A percentile compares a stretch with the other conserved stretches of the same genome.
These are phyloP conservation scores for Colletotrichum sp. DNA, from an alignment of 2,329 filamentous ascomycete species.

Conservation along the genomic window DNA sequence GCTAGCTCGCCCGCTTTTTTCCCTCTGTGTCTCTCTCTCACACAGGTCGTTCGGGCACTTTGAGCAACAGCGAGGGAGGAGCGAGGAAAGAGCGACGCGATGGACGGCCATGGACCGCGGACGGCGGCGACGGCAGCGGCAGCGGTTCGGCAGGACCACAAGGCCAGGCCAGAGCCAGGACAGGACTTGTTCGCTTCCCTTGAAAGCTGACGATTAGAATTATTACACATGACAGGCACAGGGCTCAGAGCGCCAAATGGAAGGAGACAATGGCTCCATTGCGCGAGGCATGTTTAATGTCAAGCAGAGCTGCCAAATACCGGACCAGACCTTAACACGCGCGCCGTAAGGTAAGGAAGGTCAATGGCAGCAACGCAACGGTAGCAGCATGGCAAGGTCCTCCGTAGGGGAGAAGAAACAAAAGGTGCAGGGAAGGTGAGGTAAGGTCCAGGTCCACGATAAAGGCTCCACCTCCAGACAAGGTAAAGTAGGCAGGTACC, in stretches of 20 bases:
- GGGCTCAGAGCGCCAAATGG: background rate
- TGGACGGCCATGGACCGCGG: background rate
- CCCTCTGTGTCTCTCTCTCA: background rate
- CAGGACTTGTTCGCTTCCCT: background rate
- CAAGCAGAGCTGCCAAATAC: background rate
- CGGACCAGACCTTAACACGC: background rate
- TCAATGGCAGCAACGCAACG: background rate
- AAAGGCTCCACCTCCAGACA: background rate
- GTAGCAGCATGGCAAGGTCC: background rate
- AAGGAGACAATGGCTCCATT: background rate
- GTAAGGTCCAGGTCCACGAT: slow-evolving; percentile 1
- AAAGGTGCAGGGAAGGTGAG: slow-evolving; percentile 13
- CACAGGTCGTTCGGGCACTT: background rate
- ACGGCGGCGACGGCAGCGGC: background rate
- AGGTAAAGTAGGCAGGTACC: slow-evolving; percentile 4
- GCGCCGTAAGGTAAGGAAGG: background rate
- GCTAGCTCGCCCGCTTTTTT: background rate
- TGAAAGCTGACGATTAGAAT: background rate
- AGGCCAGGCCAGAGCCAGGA: background rate
- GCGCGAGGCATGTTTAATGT: background rate
- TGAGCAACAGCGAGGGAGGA: slow-evolving; percentile 1
- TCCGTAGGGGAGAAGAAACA: background rate
- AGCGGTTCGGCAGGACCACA: slow-evolving; percentile 6
- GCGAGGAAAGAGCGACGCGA: slow-evolving; percentile 13
- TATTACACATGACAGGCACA: background rate